A percentile compares a stretch with the other conserved stretches of the same genome.
Evolutionary conservation across 2,329 filamentous ascomycete genomes (phyloP).

Genomic region (Trichoderma sp.): DNA sequence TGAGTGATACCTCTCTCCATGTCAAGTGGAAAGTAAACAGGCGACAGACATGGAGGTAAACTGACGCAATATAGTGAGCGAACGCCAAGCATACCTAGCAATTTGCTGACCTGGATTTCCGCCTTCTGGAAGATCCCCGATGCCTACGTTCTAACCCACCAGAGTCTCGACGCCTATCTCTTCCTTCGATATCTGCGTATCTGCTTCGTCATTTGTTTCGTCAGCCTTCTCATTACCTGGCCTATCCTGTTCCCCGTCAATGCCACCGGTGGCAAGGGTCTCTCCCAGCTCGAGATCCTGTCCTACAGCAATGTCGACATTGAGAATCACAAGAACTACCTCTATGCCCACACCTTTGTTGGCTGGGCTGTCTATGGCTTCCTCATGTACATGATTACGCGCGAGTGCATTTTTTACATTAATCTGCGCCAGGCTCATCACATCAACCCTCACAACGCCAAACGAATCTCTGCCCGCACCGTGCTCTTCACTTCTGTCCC

Average conservation of each 20-base stretch:
- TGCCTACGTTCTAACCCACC: slow-evolving; percentile 78
- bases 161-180: slow-evolving; percentile 84
- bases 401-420: slow-evolving; percentile 90
- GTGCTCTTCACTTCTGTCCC: slow-evolving; percentile 92
- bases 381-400: slow-evolving; percentile 82
- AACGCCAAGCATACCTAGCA: slow-evolving; percentile 53
- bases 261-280: slow-evolving; percentile 68
- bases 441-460: slow-evolving; percentile 78
- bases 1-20: slow-evolving; percentile 32
- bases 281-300: slow-evolving; percentile 58
- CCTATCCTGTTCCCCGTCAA: slow-evolving; percentile 83
- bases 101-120: slow-evolving; percentile 60
- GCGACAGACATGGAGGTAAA: background rate
- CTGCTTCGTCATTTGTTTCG: slow-evolving; percentile 71
- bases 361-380: slow-evolving; percentile 85
- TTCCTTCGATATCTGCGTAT: slow-evolving; percentile 84
- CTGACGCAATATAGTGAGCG: slow-evolving; percentile 45
- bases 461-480: slow-evolving; percentile 82
- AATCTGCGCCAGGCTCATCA: slow-evolving; percentile 92
- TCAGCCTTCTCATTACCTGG: slow-evolving; percentile 79
- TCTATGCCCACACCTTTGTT: slow-evolving; percentile 77
- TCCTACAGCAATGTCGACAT: slow-evolving; percentile 44
- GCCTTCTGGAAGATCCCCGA: slow-evolving; percentile 65
- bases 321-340: slow-evolving; percentile 57
- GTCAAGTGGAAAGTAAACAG: background rate